These are phyloP conservation scores for Linnemannia hyalina DNA, from an alignment of 192 early-diverging fungal species.

Conservation along the genomic window DNA sequence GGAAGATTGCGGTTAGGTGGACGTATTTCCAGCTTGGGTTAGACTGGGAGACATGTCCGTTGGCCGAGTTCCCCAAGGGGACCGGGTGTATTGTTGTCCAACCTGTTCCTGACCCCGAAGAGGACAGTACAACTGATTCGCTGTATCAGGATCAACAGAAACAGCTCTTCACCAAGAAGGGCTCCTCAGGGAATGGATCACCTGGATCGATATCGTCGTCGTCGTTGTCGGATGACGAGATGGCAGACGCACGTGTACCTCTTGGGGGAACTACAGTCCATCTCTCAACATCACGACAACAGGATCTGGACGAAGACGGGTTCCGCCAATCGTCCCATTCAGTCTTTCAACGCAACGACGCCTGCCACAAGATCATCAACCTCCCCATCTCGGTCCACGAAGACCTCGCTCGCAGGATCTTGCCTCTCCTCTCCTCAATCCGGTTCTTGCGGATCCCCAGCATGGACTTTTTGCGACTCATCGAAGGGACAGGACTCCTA, in stretches of 20 bases:
- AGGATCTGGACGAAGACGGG: conserved; percentile 28
- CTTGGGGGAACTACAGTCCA: background rate
- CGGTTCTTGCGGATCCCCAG: conserved; percentile 47
- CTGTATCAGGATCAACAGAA: background rate
- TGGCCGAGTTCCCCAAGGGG: conserved; percentile 40
- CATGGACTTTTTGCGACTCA: conserved; percentile 39
- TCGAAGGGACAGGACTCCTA: conserved; percentile 44
- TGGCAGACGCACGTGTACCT: background rate
- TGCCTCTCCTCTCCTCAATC: conserved; percentile 26
- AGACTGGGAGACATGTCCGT: conserved; percentile 44
- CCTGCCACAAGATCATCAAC: conserved; percentile 18
- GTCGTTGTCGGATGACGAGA: conserved; percentile 3
- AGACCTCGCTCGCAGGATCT: conserved; percentile 23
- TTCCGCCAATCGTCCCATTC: conserved; percentile 24
- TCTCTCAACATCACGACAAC: background rate
- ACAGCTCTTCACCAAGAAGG: background rate
- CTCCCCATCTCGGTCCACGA: conserved; percentile 30
- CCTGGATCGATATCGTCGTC: background rate
- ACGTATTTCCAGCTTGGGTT: conserved; percentile 38
- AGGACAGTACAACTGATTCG: background rate
- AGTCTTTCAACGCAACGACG: conserved; percentile 30
- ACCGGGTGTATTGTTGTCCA: conserved; percentile 43
- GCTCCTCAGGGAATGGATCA: background rate
- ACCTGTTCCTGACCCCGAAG: background rate
- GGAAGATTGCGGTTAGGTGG: conserved; percentile 55